Evolutionary conservation across 176 grass and related monocot species (phyloP).

Genomic region (Rhynchospora breviuscula): DNA sequence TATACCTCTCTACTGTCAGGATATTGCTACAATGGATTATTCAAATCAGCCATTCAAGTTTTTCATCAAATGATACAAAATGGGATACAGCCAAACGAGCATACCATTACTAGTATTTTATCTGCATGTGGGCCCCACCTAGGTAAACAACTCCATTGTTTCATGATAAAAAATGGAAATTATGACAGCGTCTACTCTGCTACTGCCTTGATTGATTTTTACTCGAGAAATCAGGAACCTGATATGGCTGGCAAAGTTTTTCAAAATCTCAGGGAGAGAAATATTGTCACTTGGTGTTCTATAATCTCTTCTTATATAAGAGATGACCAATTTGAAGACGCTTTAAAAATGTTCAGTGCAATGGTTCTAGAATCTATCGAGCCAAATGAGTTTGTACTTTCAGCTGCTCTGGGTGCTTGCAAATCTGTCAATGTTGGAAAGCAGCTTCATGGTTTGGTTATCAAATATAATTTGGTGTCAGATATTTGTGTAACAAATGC

Average conservation of each 20-base stretch:
- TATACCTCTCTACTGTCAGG: slow-evolving; percentile 72
- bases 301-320: slow-evolving; percentile 54
- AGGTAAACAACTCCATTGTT: slow-evolving; percentile 62
- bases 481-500: slow-evolving; percentile 56
- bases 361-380: slow-evolving; percentile 35
- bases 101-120: slow-evolving; percentile 47
- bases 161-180: slow-evolving; percentile 51
- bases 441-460: slow-evolving; percentile 47
- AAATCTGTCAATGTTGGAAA: slow-evolving; percentile 18
- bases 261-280: slow-evolving; percentile 40
- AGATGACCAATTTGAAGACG: slow-evolving; percentile 37
- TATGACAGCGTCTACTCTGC: slow-evolving; percentile 40
- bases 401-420: slow-evolving; percentile 52
- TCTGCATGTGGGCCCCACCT: slow-evolving; percentile 33
- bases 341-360: slow-evolving; percentile 33
- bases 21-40: slow-evolving; percentile 38
- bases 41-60: slow-evolving; percentile 14
- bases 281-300: slow-evolving; percentile 64
- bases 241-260: slow-evolving; percentile 37
- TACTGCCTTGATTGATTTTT: slow-evolving; percentile 59
- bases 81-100: slow-evolving; percentile 58
- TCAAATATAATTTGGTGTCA: slow-evolving; percentile 34
- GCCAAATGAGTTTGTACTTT: slow-evolving; percentile 64
- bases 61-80: slow-evolving; percentile 38
- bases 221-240: slow-evolving; percentile 41